A percentile compares a stretch with the other conserved stretches of the same genome.
Conservation (phyloP, 768 basidiomycete species). For the Tubosaeta sp. region DNA sequence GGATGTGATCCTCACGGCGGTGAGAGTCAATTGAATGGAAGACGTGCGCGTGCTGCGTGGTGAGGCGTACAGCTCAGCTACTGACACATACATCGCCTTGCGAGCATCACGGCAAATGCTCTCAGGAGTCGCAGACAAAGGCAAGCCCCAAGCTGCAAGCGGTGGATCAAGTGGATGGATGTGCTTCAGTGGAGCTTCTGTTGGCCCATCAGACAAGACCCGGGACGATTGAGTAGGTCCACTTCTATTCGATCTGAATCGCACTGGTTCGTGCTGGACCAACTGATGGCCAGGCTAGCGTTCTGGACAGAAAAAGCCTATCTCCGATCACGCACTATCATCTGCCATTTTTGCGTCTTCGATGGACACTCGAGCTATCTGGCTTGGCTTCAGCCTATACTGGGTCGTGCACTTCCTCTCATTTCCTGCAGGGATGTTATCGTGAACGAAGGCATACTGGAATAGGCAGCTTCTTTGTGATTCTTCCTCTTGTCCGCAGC, state of each 20-base stretch:
- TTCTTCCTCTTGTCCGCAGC: conserved; percentile 3
- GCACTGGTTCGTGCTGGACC: conserved; percentile 9
- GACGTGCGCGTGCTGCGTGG: conserved; percentile 8
- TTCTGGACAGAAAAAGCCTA: conserved; percentile 21
- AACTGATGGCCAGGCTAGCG: neutral
- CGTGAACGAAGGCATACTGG: conserved; percentile 9
- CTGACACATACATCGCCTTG: conserved; percentile 9
- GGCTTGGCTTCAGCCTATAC: conserved; percentile 1
- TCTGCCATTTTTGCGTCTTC: conserved; percentile 38
- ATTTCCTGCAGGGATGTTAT: conserved; percentile 11
- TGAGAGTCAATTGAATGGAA: conserved; percentile 19
- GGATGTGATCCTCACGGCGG: conserved; percentile 19
- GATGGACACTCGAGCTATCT: conserved; percentile 44
- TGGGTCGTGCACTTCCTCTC: conserved; percentile 2
- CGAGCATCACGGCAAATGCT: neutral
- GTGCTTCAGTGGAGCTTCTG: neutral
- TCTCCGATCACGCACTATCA: conserved; percentile 27
- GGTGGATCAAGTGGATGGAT: neutral
- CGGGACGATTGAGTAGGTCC: neutral
- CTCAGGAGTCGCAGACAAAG: neutral
- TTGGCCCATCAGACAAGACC: too few species aligned
- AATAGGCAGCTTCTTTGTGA: conserved; percentile 16
- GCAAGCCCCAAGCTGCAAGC: neutral
- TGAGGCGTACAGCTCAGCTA: neutral
- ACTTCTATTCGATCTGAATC: neutral